These are phyloP conservation scores for Trichoderma brevicompactum DNA, from an alignment of 2,329 filamentous ascomycete species.

Conservation along the genomic window DNA sequence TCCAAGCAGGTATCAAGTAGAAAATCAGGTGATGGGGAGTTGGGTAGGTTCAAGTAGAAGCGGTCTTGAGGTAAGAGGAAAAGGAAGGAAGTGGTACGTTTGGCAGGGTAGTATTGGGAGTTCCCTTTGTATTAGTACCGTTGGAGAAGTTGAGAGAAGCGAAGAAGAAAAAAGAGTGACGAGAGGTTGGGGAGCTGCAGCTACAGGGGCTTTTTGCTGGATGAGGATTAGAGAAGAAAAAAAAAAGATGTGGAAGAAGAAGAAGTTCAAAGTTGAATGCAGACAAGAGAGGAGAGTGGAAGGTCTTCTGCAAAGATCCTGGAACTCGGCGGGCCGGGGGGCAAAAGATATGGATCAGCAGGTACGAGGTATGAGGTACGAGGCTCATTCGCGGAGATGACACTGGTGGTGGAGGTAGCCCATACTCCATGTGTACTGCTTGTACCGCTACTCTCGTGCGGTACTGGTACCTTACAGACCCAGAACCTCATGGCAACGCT, in stretches of 20 bases:
- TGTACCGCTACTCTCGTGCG: conserved; percentile 9
- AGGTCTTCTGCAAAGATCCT: conserved; percentile 22
- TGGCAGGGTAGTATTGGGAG: conserved; percentile 12
- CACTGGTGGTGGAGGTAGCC: conserved; percentile 1
- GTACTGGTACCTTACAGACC: conserved; percentile 7
- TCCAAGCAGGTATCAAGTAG: background rate
- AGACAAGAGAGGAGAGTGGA: conserved; percentile 24
- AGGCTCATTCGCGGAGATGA: conserved; percentile 9
- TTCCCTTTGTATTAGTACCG: conserved; percentile 24
- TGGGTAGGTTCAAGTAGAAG: background rate
- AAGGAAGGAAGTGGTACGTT: conserved; percentile 15
- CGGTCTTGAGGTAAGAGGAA: background rate
- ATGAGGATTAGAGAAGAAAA: conserved; percentile 18
- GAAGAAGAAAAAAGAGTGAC: conserved; percentile 23
- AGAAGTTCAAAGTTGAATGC: conserved; percentile 21
- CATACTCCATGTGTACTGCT: background rate
- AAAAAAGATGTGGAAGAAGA: conserved; percentile 9
- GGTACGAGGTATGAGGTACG: conserved; percentile 27
- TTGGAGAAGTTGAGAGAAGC: conserved; percentile 6
- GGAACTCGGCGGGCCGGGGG: conserved; percentile 20
- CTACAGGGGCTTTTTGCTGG: conserved; percentile 18
- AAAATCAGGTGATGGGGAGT: conserved; percentile 12
- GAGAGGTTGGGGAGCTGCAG: conserved; percentile 27
- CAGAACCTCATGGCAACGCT: conserved; percentile 26
- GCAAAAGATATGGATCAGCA: conserved; percentile 16